Base-by-base conservation (phyloP, 108 stramenopile genomes). In the Nitzschia palea region DNA sequence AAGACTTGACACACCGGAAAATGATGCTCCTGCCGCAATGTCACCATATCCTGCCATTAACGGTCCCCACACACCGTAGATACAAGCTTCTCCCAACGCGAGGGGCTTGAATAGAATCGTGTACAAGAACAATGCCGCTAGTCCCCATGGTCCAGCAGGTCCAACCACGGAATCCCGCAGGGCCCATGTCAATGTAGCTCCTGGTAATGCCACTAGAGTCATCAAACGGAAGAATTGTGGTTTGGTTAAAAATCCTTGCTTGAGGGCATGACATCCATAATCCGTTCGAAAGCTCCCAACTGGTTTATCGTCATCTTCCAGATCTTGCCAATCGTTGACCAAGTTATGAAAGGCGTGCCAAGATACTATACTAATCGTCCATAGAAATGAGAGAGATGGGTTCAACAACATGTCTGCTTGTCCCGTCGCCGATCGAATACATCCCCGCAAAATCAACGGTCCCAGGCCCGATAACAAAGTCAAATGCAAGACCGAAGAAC, bases 321-420 rank as follows among this genome's bases (percentile, higher is more conserved):
- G n/a, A n/a, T 55, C 54, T n/a, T 55, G 54, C 54, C 54, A 55
- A n/a, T 55, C 54, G 54, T 55, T 55, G 30, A 55, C 30, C 54
- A 55, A 32, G n/a, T 55, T 55, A 28, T 55, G 54, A n/a, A 55
- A 55, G 8, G 54, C 54, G 28, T 55, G 54, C 54, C 54, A 55
- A 4, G 54, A 55, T 14, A 33, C 10, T 9, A 55, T 28, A 55
- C 29, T 33, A 14, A 55, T 32, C 31, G 54, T 55, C 54, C 54
- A 55, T 14, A 55, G 28, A 10, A 55, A 55, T 5, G 54, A 6
- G 5, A 55, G 22, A 4, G 26, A 22, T 20, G 54, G 54, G 29
- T 5, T 55, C 30, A 55, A 30, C n/a, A 28, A 9, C 28, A 55
- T 55, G 23, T 4, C 28, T 29, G 54, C 5, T n/a, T 29, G 54